Evolutionary conservation across 2,329 filamentous ascomycete species (phyloP), one percentile per base, ranked within the genome.

Genomic region (Ceratocystis albifundus): DNA sequence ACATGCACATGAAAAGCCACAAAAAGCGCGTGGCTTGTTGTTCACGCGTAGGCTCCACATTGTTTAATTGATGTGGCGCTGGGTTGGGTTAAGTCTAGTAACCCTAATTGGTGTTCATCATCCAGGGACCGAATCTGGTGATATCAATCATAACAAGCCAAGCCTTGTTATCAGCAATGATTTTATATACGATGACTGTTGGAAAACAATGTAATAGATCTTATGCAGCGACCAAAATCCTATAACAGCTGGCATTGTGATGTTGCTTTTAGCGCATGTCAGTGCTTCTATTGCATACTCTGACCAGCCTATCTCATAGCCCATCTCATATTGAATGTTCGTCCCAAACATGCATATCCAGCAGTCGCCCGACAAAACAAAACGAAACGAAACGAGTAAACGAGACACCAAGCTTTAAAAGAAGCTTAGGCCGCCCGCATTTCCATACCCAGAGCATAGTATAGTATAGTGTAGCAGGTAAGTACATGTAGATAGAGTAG

Each of bases 41-140:
- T 15, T 48, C 12, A 32, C 63, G 63, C 50, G 63, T 25, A 25
- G 15, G 28, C 48, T 32, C 63, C 63, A 65, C 48, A 15, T 28
- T 41, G 32, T 59, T 65, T 59, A 65, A 65, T 41, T 65, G 48
- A 57, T 59, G 63, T 65, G 63, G 63, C 63, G 63, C 4, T 41
- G 36, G 36, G 36, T 41, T 0, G 0, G 1, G 4, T 4, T 41
- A 41, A 41, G 10, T 12, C 36, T 41, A 41, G 15, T 1, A 41
- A 41, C 36, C 36, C 36, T 41, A 41, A 41, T 1, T 0, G 36
- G 3, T 3, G 1, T 4, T 15, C 36, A 41, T 41, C 36, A 1
- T 41, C 2, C 10, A 4, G 3, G 36, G 4, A 10, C 2, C 4
- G 10, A 41, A 41, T 41, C 36, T 12, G 36, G 36, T 41, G 36